These are phyloP conservation scores for Lipomyces yamadae DNA, from an alignment of 805 yeast genomes.

Conservation along the genomic window DNA sequence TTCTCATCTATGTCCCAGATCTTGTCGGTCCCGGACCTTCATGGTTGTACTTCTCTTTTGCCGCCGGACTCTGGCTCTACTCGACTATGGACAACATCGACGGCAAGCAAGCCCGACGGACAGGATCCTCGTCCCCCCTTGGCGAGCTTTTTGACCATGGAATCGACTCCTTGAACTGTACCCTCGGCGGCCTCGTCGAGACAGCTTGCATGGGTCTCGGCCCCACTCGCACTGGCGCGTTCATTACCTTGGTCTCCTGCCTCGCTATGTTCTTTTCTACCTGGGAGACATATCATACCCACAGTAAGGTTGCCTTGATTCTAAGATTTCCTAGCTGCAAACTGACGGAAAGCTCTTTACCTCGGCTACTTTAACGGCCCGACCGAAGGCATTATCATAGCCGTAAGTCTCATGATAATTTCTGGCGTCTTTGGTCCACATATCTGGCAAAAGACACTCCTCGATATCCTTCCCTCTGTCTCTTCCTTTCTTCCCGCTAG, in stretches of 20 bases:
- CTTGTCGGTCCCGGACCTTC: slow-evolving; percentile 63
- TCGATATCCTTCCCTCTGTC: slow-evolving; percentile 42
- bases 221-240: slow-evolving; percentile 72
- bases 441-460: slow-evolving; percentile 59
- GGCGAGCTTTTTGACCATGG: slow-evolving; percentile 97
- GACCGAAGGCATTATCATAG: slow-evolving; percentile 86
- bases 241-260: slow-evolving; percentile 77
- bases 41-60: slow-evolving; percentile 80
- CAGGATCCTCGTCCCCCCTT: slow-evolving; percentile 91
- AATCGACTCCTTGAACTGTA: slow-evolving; percentile 73
- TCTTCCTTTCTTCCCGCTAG: slow-evolving; percentile 44
- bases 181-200: slow-evolving; percentile 74
- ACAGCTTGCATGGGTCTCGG: slow-evolving; percentile 81
- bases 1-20: slow-evolving; percentile 74
- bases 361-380: slow-evolving; percentile 90
- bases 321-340: not conserved
- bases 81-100: slow-evolving; percentile 98
- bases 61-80: slow-evolving; percentile 81
- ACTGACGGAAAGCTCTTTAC: slow-evolving; percentile 53
- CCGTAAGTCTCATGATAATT: slow-evolving; percentile 58
- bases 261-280: slow-evolving; percentile 48
- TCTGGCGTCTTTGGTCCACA: slow-evolving; percentile 76
- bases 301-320: slow-evolving; percentile 38
- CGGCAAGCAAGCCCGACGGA: slow-evolving; percentile 82
- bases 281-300: slow-evolving; percentile 40